Evolutionary conservation across 75 land plant genomes (phyloP).

Genomic region (Azolla pinnata): DNA sequence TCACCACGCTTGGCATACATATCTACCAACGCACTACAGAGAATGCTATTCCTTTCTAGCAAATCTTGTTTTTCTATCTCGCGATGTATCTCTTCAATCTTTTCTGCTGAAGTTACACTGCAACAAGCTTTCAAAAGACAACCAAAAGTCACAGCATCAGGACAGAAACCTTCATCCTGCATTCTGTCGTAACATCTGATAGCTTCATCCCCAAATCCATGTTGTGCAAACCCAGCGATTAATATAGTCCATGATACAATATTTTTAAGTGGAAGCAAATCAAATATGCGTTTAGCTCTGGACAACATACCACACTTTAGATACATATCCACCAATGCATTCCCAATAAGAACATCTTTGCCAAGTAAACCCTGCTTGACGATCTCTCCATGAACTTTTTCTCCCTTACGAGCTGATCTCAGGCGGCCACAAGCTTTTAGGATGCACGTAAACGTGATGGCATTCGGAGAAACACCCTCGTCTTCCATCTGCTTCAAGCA

Average conservation of each 20-base stretch:
- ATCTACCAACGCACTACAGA: no score
- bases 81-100: neutral
- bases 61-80: neutral
- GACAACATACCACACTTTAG: neutral
- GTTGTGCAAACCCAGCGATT: neutral
- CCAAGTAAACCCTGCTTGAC: neutral
- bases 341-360: neutral
- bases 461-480: neutral
- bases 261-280: neutral
- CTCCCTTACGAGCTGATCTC: neutral
- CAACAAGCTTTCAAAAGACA: no score
- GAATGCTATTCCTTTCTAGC: neutral
- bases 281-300: neutral
- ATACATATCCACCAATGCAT: neutral
- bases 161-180: neutral
- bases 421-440: constrained; percentile 3
- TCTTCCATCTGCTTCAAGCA: neutral
- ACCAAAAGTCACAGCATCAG: no score
- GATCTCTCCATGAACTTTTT: neutral
- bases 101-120: no score
- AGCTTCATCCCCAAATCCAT: neutral
- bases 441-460: neutral
- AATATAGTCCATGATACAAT: neutral
- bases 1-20: no score
- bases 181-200: neutral